phyloP scores from a whole-genome alignment of 495 filamentous ascomycete genomes.

The Bathelium albidoporum region DNA sequence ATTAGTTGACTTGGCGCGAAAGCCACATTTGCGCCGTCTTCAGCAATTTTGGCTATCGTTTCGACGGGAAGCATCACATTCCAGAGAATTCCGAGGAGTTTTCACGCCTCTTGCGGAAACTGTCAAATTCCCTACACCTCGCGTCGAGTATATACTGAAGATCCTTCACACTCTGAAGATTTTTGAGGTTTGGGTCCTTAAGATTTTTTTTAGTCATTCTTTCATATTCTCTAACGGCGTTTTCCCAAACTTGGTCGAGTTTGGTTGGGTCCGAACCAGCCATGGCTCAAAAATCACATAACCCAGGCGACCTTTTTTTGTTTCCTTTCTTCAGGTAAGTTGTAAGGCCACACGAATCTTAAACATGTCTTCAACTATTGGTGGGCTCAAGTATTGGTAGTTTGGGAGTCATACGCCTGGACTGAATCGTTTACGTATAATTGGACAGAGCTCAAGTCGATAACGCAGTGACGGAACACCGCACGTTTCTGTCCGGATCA shows the following conservation, averaged over 20 bases:
- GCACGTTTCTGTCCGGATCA: too few species aligned
- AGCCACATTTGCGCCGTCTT: slow-evolving; percentile 3
- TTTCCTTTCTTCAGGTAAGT: too few species aligned
- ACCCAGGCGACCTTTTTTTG: too few species aligned
- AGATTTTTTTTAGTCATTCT: neutral
- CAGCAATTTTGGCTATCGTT: neutral
- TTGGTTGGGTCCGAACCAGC: neutral
- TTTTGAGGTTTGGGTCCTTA: neutral
- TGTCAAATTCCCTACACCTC: neutral
- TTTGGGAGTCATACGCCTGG: too few species aligned
- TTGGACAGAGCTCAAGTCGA: too few species aligned
- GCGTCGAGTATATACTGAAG: neutral
- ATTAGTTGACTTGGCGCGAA: slow-evolving; percentile 26
- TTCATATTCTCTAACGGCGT: neutral
- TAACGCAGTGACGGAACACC: too few species aligned
- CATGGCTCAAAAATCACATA: neutral
- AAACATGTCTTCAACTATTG: too few species aligned
- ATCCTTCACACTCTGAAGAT: neutral
- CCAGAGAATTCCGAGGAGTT: neutral
- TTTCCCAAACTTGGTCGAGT: neutral
- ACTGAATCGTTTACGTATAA: too few species aligned
- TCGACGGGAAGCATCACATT: neutral
- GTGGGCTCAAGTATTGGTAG: too few species aligned
- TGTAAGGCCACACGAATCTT: too few species aligned
- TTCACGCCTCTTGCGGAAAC: neutral